Percentiles rank a stretch among this genome's conserved stretches.
phyloP scores from a whole-genome alignment of 805 yeast species.

The Teunomyces stri region DNA sequence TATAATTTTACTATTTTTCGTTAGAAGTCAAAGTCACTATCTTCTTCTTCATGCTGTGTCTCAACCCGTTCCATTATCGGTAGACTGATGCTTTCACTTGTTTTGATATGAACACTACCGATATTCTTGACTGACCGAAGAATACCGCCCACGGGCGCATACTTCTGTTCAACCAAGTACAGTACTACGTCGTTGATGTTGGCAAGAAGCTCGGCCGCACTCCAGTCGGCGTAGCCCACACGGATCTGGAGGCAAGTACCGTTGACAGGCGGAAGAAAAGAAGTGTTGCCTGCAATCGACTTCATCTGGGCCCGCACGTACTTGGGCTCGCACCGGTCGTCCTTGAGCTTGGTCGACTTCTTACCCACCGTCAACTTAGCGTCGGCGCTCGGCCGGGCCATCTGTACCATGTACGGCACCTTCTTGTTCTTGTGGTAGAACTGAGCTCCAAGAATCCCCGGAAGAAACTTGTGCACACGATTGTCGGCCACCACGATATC shows the following conservation, averaged over 20 bases:
- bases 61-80: constrained; percentile 40
- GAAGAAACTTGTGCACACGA: constrained; percentile 60
- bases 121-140: constrained; percentile 45
- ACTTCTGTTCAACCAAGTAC: constrained; percentile 45
- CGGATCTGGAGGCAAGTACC: constrained; percentile 62
- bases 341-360: constrained; percentile 44
- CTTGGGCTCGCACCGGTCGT: constrained; percentile 61
- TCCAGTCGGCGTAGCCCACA: constrained; percentile 56
- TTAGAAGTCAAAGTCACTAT: constrained; percentile 24
- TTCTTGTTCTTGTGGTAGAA: constrained; percentile 65
- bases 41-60: constrained; percentile 15
- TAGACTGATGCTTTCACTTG: constrained; percentile 63
- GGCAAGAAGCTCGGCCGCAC: constrained; percentile 39
- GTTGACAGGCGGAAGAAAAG: constrained; percentile 53
- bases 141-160: constrained; percentile 59
- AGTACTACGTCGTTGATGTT: constrained; percentile 52
- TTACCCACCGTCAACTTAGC: constrained; percentile 31
- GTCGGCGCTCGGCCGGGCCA: constrained; percentile 43
- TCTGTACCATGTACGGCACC: constrained; percentile 65
- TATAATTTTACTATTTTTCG: background rate
- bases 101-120: constrained; percentile 56
- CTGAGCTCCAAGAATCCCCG: constrained; percentile 53
- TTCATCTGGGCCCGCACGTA: constrained; percentile 64
- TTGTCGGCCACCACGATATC: constrained; percentile 71
- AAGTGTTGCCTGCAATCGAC: constrained; percentile 62